Percentiles rank a stretch among this genome's conserved stretches.
Evolutionary conservation across 176 grass and related monocot genomes (phyloP).

Genomic region (Dendrocalamus sinicus): DNA sequence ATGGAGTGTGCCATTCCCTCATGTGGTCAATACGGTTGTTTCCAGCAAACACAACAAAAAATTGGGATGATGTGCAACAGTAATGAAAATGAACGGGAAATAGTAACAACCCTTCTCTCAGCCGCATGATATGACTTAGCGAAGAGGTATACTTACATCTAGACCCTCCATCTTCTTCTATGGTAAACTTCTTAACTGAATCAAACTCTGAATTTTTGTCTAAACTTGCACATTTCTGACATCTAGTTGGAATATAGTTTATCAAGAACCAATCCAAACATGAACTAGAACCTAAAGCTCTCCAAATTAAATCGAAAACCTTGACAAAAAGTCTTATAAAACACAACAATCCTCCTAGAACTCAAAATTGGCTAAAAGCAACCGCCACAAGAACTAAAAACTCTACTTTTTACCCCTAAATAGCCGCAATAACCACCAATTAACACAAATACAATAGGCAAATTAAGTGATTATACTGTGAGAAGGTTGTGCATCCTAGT

Average conservation of each 20-base stretch:
- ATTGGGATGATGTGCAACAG: too few species aligned
- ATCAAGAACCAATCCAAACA: background rate
- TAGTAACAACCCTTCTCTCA: too few species aligned
- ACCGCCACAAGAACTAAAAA: background rate
- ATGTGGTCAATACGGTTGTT: too few species aligned
- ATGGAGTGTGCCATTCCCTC: too few species aligned
- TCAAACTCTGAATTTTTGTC: too few species aligned
- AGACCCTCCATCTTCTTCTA: too few species aligned
- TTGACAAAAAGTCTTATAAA: background rate
- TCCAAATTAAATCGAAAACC: background rate
- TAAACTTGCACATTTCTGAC: too few species aligned
- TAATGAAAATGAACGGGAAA: too few species aligned
- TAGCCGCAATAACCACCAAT: background rate
- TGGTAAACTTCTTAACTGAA: too few species aligned
- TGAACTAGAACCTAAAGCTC: background rate
- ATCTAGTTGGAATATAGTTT: background rate
- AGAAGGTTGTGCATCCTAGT: constrained; percentile 61
- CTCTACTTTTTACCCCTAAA: background rate
- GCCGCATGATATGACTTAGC: too few species aligned
- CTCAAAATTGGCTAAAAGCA: background rate
- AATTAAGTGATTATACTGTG: constrained; percentile 37
- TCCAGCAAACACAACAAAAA: too few species aligned
- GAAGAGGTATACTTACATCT: too few species aligned
- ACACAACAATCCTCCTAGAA: background rate
- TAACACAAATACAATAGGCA: background rate